phyloP scores from a whole-genome alignment of 73 alveolate genomes.

The Paramecium primaurelia region DNA sequence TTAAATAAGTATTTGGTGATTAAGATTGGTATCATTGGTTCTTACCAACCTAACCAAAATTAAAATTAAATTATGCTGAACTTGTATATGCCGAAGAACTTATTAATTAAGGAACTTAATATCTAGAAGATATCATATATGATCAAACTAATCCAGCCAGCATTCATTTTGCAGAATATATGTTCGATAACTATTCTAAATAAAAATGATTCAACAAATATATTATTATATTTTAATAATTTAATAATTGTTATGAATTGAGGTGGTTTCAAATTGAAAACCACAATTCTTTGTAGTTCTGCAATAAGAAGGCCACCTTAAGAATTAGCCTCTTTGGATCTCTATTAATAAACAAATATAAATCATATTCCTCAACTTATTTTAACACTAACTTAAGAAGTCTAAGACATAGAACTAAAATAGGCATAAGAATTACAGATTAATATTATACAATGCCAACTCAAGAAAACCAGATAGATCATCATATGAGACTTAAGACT shows the following conservation, averaged over 20 bases:
- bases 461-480: background rate
- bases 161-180: background rate
- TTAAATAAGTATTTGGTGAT: background rate
- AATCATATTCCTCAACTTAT: background rate
- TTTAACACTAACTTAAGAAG: background rate
- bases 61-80: background rate
- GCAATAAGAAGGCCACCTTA: background rate
- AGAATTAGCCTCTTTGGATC: background rate
- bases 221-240: background rate
- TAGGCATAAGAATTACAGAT: background rate
- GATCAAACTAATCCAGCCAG: constrained; percentile 5
- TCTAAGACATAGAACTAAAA: background rate
- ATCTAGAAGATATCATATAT: background rate
- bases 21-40: background rate
- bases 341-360: background rate
- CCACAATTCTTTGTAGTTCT: background rate
- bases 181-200: background rate
- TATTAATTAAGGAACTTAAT: background rate
- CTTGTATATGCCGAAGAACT: background rate
- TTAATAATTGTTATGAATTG: background rate
- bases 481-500: background rate
- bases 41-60: background rate
- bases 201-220: background rate
- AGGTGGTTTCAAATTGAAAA: background rate
- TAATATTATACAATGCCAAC: background rate